phyloP scores from a whole-genome alignment of 768 basidiomycete species.

The Tricholoma bakamatsutake region DNA sequence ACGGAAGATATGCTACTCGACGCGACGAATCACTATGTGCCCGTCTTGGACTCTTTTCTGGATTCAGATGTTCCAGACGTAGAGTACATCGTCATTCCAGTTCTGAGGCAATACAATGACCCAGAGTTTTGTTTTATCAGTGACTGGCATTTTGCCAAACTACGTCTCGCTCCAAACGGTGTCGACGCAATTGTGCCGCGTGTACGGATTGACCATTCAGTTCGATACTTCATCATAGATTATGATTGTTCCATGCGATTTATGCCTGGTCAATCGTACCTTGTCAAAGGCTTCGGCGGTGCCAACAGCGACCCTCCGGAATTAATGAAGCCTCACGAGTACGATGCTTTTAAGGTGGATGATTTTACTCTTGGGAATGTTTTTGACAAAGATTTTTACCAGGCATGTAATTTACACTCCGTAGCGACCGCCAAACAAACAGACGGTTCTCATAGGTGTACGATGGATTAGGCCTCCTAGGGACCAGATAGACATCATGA shows the following conservation, averaged over 20 bases:
- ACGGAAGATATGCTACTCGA: slow-evolving; percentile 1
- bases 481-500: slow-evolving; percentile 22
- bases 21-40: slow-evolving; percentile 8
- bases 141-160: slow-evolving; percentile 30
- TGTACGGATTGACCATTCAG: slow-evolving; percentile 26
- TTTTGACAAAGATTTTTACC: slow-evolving; percentile 11
- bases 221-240: slow-evolving; percentile 34
- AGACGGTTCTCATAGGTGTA: slow-evolving; percentile 14
- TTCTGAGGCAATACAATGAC: slow-evolving; percentile 30
- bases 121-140: slow-evolving; percentile 22
- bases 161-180: slow-evolving; percentile 25
- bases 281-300: slow-evolving; percentile 5
- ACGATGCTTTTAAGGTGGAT: slow-evolving; percentile 8
- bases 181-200: slow-evolving; percentile 20
- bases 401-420: slow-evolving; percentile 8
- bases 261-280: slow-evolving; percentile 11
- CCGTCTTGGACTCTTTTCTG: slow-evolving; percentile 17
- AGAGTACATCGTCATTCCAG: slow-evolving; percentile 27
- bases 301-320: slow-evolving; percentile 7
- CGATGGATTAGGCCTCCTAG: slow-evolving; percentile 21
- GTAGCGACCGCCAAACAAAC: background rate
- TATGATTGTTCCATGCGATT: slow-evolving; percentile 24
- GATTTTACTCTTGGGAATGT: no score
- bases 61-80: slow-evolving; percentile 10
- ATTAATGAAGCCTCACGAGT: background rate